Evolutionary conservation across 176 grass and related monocot species (phyloP), one percentile per base, ranked within the genome.

Genomic region (Cenchrus fungigraminus): DNA sequence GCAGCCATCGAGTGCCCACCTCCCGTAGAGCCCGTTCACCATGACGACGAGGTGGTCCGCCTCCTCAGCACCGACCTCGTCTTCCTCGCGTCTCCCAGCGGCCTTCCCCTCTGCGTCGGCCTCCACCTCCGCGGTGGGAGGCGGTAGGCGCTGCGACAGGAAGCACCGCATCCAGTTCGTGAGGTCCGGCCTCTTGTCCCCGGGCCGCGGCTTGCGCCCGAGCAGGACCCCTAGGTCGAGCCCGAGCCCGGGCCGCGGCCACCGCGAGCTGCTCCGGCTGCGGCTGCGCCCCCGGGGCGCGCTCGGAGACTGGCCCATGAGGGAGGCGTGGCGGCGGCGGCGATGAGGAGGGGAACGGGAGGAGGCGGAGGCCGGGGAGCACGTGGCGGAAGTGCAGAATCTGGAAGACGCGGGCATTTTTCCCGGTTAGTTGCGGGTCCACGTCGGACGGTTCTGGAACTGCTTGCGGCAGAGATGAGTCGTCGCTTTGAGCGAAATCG

Each of bases 41-140:
- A 95, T 92, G 74, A 95, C 61, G 68, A 95, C 90, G 43, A 90
- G 90, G 88, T 95, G 93, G 78, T 90, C 90, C 6, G 90, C 81
- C 28, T 85, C 69, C 32, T 79, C 47, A 66, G 59, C 46, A 50
- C 87, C 80, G 6, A 19, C 60, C 76, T 94, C 92, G 57, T 89
- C 49, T 8, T 84, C 90, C 68, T 65, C 73, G 15, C 90, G 68
- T 55, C 8, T 84, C 37, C 86, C 86, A 2, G 90, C 77, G 50
- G 40, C 66, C 34, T 74, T 84, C 78, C 90, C 89, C 77, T 87
- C 83, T 19, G 84, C 69, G 56, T 89, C 45, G 54, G 71, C 83
- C 0, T 76, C 85, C 1, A 44, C 55, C 29, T 44, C 74, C 32
- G 77, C 68, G 19, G 71, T 20, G 12, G 54, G 64, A 45, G 54